These are phyloP conservation scores for Lablab purpureus DNA, from an alignment of 306 rosid species.

Conservation along the genomic window DNA sequence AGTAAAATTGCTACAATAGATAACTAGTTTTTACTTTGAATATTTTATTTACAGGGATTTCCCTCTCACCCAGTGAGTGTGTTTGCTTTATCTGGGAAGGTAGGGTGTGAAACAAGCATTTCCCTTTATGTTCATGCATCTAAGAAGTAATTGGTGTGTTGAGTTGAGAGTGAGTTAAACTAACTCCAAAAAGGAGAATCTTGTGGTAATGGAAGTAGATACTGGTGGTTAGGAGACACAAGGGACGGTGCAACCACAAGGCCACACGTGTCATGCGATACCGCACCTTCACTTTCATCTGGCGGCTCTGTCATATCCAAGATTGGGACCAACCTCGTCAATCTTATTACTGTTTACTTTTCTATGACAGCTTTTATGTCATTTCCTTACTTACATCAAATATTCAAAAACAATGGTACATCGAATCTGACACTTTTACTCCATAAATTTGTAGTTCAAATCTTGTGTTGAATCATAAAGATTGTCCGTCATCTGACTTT, in stretches of 20 bases:
- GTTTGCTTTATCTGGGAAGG: too few relatives aligned
- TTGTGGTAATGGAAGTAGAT: background rate
- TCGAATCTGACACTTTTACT: background rate
- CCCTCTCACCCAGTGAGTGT: too few relatives aligned
- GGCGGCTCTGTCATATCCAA: background rate
- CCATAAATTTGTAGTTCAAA: background rate
- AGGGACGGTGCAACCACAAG: background rate
- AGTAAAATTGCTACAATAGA: too few relatives aligned
- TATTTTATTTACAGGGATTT: too few relatives aligned
- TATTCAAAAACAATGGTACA: background rate
- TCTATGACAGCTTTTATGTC: constrained; percentile 25
- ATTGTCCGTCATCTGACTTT: background rate
- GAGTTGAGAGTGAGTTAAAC: too few relatives aligned
- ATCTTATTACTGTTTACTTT: constrained; percentile 29
- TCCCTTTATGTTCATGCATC: too few relatives aligned
- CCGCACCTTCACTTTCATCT: background rate
- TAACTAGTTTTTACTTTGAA: too few relatives aligned
- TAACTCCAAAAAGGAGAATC: background rate
- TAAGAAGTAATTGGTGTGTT: too few relatives aligned
- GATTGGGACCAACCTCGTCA: background rate
- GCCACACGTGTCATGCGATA: background rate
- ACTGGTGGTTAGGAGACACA: constrained; percentile 33
- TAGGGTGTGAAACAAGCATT: too few relatives aligned
- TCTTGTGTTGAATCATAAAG: background rate
- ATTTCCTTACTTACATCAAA: background rate